Evolutionary conservation across 139 green algal species (phyloP).

Genomic region (Coccomyxa sp.): DNA sequence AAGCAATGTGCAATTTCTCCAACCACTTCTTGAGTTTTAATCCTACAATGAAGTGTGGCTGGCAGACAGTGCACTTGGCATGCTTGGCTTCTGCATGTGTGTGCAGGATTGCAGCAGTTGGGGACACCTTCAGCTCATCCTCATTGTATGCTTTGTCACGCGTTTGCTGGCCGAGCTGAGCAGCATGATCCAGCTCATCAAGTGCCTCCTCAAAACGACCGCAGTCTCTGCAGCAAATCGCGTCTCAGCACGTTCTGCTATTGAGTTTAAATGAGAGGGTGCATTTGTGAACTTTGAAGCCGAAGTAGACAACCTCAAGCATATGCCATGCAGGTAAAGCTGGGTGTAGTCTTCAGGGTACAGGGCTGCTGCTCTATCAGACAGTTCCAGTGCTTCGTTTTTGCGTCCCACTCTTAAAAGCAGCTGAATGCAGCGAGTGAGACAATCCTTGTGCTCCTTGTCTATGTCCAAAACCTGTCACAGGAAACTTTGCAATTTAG

Average conservation of each 20-base stretch:
- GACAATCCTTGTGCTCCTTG: constrained; percentile 1
- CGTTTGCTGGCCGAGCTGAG: neutral
- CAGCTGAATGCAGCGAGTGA: neutral
- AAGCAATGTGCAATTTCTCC: neutral
- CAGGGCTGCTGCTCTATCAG: neutral
- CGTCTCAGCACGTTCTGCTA: neutral
- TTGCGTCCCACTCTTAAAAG: neutral
- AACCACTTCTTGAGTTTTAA: neutral
- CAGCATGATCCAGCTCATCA: neutral
- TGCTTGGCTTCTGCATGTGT: neutral
- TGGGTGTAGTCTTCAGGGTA: neutral
- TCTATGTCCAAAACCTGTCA: constrained; percentile 3
- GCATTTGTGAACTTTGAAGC: neutral
- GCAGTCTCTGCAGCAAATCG: neutral
- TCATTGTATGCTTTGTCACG: neutral
- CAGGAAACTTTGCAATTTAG: neutral
- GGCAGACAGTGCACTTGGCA: neutral
- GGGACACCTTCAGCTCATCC: constrained; percentile 7
- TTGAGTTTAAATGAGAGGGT: neutral
- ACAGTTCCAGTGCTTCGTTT: neutral
- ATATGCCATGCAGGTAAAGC: neutral
- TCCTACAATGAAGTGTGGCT: neutral
- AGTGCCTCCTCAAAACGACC: constrained; percentile 7
- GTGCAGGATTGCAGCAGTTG: neutral
- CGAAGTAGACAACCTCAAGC: neutral